A percentile compares a stretch with the other conserved stretches of the same genome.
phyloP scores from a whole-genome alignment of 148 eudicot species.

The Arctostaphylos glauca region DNA sequence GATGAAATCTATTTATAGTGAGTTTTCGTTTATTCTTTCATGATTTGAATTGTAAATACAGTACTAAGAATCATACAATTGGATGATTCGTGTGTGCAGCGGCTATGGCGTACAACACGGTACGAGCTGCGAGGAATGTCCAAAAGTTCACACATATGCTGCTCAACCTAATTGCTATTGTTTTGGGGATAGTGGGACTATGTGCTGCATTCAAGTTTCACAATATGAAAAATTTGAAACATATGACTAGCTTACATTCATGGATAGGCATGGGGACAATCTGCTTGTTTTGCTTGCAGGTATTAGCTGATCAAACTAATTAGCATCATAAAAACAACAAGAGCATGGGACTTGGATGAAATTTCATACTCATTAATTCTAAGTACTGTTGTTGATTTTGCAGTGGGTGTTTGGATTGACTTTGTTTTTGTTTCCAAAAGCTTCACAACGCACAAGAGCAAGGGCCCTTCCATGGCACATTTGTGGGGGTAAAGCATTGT shows the following conservation, averaged over 20 bases:
- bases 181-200: conserved; percentile 62
- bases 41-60: neutral
- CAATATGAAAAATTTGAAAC: conserved; percentile 18
- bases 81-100: conserved; percentile 34
- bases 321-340: too few species aligned
- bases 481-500: conserved; percentile 51
- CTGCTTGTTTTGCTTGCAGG: conserved; percentile 73
- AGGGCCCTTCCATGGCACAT: conserved; percentile 61
- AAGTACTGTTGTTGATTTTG: neutral
- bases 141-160: conserved; percentile 51
- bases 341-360: too few species aligned
- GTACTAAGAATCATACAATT: neutral
- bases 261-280: conserved; percentile 84
- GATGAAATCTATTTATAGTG: neutral
- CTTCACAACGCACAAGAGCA: conserved; percentile 30
- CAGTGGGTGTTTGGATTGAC: conserved; percentile 73
- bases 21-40: neutral
- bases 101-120: conserved; percentile 70
- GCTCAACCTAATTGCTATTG: conserved; percentile 48
- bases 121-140: conserved; percentile 26
- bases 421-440: conserved; percentile 41
- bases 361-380: too few species aligned
- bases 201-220: conserved; percentile 76
- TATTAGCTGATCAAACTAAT: conserved; percentile 12
- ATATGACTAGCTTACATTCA: conserved; percentile 73